phyloP scores from a whole-genome alignment of 495 filamentous ascomycete genomes.

The Mytilinidion resinicola region DNA sequence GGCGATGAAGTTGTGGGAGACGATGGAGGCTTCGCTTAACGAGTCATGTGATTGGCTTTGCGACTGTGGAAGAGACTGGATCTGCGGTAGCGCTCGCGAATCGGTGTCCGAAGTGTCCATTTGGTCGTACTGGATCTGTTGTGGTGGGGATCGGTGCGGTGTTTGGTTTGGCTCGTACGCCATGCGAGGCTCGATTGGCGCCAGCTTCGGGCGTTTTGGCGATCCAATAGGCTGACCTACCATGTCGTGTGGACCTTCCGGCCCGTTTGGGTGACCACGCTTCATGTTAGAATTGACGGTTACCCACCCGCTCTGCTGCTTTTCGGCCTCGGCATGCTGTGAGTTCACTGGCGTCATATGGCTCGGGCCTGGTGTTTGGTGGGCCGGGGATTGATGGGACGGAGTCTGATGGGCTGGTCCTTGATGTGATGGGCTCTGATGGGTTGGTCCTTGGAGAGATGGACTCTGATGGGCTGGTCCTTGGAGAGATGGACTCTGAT shows the following conservation, averaged over 20 bases:
- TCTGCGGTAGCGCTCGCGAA: conserved; percentile 17
- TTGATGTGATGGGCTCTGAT: background rate
- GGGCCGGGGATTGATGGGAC: conserved; percentile 14
- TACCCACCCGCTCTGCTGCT: conserved; percentile 24
- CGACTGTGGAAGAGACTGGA: conserved; percentile 20
- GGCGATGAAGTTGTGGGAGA: conserved; percentile 16
- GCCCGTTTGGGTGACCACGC: conserved; percentile 18
- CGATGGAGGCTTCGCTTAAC: conserved; percentile 2
- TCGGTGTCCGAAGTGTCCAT: conserved; percentile 28
- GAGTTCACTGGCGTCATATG: conserved; percentile 15
- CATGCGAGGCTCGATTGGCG: conserved; percentile 31
- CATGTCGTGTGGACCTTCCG: conserved; percentile 14
- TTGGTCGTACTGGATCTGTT: conserved; percentile 9
- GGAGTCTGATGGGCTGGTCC: background rate
- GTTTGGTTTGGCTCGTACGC: conserved; percentile 5
- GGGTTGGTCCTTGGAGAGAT: background rate
- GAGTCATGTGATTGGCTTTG: conserved; percentile 19
- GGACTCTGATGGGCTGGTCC: background rate
- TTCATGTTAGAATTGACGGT: conserved; percentile 28
- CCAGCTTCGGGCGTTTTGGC: conserved; percentile 36
- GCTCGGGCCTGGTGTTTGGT: conserved; percentile 4
- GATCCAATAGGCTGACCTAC: conserved; percentile 22
- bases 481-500: background rate
- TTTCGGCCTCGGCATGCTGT: background rate
- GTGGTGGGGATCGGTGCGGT: background rate